Evolutionary conservation across 2,329 filamentous ascomycete species (phyloP), one percentile per base, ranked within the genome.

Genomic region (Pseudogymnoascus sp.): DNA sequence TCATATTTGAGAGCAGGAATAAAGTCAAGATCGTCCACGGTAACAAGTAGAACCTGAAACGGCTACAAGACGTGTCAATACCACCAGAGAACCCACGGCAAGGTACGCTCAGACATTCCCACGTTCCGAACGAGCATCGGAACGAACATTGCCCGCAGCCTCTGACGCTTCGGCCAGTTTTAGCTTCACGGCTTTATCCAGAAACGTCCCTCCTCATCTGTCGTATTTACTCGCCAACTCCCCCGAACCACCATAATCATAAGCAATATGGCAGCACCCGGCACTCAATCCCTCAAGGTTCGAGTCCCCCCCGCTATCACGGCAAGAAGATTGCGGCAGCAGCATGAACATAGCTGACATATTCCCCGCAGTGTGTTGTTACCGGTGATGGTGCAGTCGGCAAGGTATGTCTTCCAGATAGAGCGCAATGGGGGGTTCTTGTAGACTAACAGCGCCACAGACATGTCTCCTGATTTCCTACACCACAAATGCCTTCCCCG

Each of bases 391-490:
- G 94, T 90, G 94, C 94, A 74, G 94, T 99, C 71, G 94, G 94
- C 78, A 99, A 99, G 85, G 92, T 96, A 78, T 77, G 80, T 17
- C 63, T 64, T 57, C 35, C 59, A 3, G 21, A 26, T n/a, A 3
- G 36, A 60, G 21, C 26, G 21, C 44, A 26, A 26, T 8, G 26
- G 21, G 21, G 39, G n/a, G 29, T 58, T 63, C 60, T 59, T 59
- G 60, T 40, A 68, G 61, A 65, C 74, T 76, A 69, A 76, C 71
- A 57, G 36, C 24, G 44, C 57, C 47, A 40, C 64, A 97, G 93
- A 99, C 94, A 82, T 99, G 94, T 81, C 87, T 99, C 64, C 87
- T 99, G 71, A 99, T 99, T 75, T 97, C 93, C 60, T 99, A 99
- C 80, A 97, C 94, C 66, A 99, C 94, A 66, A 99, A 97, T 80